Base-by-base conservation (phyloP, 1,284 basidiomycete species). In the Bondarzewia mesenterica region DNA sequence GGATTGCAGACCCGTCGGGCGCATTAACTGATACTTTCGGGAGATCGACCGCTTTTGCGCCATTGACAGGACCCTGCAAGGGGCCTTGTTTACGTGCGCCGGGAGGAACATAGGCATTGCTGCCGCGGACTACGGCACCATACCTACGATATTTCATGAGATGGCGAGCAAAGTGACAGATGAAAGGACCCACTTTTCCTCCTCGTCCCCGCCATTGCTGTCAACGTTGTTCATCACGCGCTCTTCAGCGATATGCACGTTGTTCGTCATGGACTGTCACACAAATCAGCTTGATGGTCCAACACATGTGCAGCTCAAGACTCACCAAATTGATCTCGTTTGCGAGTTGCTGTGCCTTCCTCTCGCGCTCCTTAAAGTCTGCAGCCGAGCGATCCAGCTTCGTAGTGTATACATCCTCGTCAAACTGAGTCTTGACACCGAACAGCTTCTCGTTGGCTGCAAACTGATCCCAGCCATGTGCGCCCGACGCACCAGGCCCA, bases 341-440 rank as follows among this genome's bases (percentile, higher is more conserved):
- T 4, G 95, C 95, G 53, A 98, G 76, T 52, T 79, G 79, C 61
- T 88, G 89, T 5, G 96, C 96, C 61, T 87, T 82, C 54, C 83
- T 78, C 68, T 98, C 95, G 54, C 84, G 78, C 66, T 93, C 89
- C 67, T 88, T 90, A 66, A 80, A 98, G 64, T 94, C 92, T 23
- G 87, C 80, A 21, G 80, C 85, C 51, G 70, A 78, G 55, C 90
- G 81, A 64, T 99, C 92, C 44, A 99, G 75, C 69, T 85, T 93
- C 38, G 95, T 99, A 18, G 96, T 99, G 67, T 99, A 99, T 38
- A 86, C 63, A 51, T 94, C 89, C 69, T 99, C 95, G 60, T 97
- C 85, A 65, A 93, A 99, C 60, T 83, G 81, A 7, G 93, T 91
- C 61, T 78, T 93, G 54, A 94, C 82, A 16, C 96, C 96, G 62